Conservation (phyloP, 2,329 filamentous ascomycete genomes). For the Epichloe bromicola region DNA sequence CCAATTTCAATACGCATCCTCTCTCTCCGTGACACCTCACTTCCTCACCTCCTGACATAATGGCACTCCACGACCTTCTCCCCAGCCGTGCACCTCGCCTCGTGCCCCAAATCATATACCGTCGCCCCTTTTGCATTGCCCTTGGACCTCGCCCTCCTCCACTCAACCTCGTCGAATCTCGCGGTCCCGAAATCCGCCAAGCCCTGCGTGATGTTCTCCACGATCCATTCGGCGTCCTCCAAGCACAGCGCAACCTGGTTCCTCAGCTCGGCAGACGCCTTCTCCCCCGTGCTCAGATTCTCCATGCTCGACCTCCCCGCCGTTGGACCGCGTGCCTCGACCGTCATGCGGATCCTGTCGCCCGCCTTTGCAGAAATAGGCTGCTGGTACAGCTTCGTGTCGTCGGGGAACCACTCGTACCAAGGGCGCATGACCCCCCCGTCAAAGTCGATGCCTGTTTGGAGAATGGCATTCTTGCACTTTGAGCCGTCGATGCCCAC, state of each 20-base stretch:
- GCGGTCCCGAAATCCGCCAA: not conserved
- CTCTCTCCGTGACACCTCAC: no score
- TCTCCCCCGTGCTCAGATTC: slow-evolving; percentile 1
- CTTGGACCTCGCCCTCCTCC: not conserved
- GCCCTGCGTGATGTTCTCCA: not conserved
- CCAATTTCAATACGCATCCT: no score
- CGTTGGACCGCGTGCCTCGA: not conserved
- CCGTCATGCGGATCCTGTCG: slow-evolving; percentile 1
- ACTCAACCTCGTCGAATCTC: not conserved
- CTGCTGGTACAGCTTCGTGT: slow-evolving; percentile 1
- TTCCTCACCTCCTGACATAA: not conserved
- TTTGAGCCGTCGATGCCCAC: not conserved
- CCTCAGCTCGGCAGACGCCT: not conserved
- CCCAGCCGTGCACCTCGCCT: not conserved
- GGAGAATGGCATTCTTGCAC: not conserved
- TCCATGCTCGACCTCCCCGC: not conserved
- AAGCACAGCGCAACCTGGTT: not conserved
- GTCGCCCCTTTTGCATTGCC: not conserved
- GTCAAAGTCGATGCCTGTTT: not conserved
- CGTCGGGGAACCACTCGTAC: slow-evolving; percentile 1
- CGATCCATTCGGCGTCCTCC: slow-evolving; percentile 1
- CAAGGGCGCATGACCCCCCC: not conserved
- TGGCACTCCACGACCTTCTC: not conserved
- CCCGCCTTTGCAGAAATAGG: not conserved
- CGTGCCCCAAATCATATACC: not conserved